phyloP scores from a whole-genome alignment of 768 basidiomycete species.

The Psilocybe cyanescens region DNA sequence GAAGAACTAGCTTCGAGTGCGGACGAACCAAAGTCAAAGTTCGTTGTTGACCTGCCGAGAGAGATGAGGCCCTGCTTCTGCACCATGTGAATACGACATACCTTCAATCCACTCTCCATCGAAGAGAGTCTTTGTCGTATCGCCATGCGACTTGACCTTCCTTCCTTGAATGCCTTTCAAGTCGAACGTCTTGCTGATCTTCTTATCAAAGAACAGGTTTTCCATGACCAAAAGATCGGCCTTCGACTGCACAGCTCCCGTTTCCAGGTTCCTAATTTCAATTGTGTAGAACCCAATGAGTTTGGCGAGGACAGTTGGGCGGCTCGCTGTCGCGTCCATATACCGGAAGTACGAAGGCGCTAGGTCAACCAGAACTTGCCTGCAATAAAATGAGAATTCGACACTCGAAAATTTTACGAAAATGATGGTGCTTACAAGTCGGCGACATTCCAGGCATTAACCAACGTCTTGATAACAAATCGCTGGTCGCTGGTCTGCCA shows the following conservation, averaged over 20 bases:
- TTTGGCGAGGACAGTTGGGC: conserved; percentile 75
- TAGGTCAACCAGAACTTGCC: conserved; percentile 79
- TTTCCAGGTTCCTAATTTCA: conserved; percentile 75
- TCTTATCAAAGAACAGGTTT: conserved; percentile 76
- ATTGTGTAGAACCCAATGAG: conserved; percentile 83
- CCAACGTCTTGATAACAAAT: conserved; percentile 84
- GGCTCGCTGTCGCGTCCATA: conserved; percentile 69
- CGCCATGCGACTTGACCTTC: conserved; percentile 61
- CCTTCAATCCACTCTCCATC: conserved; percentile 90
- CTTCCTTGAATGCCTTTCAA: conserved; percentile 84
- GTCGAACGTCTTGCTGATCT: conserved; percentile 74
- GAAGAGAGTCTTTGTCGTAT: conserved; percentile 62
- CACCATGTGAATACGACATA: conserved; percentile 23
- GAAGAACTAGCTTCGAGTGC: conserved; percentile 72
- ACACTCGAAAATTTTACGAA: background rate
- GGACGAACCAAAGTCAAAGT: conserved; percentile 69
- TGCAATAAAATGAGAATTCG: conserved; percentile 27
- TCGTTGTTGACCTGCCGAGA: conserved; percentile 59
- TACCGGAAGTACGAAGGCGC: conserved; percentile 82
- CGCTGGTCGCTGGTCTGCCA: conserved; percentile 81
- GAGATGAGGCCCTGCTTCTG: background rate
- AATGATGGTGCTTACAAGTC: conserved; percentile 61
- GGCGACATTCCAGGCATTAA: conserved; percentile 86
- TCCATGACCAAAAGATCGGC: conserved; percentile 86
- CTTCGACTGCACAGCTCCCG: conserved; percentile 63